Evolutionary conservation across 2,329 filamentous ascomycete genomes (phyloP), one percentile per base, ranked within the genome.

Genomic region (Penicillium vulpinum): DNA sequence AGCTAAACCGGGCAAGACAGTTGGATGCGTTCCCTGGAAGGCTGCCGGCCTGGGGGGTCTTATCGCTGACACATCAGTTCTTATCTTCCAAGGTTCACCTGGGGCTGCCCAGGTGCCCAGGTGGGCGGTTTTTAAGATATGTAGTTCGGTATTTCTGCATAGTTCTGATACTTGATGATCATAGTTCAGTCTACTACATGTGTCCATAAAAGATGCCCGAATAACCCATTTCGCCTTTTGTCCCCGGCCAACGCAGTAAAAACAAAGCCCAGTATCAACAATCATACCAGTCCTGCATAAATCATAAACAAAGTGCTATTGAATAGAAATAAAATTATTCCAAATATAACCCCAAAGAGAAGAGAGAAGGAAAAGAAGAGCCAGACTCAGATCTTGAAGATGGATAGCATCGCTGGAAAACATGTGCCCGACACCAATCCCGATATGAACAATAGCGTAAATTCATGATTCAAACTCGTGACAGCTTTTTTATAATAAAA

Each of bases 1-100:
- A 51, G 41, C 61, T 64, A 65, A 63, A 57, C 62, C 61, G 21
- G 51, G 56, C 39, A 52, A 59, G 60, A 62, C 60, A 67, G 59
- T 59, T 67, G n/a, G 41, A 64, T 51, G 61, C 64, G 64, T 36
- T n/a, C 31, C 28, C 10, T 5, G 11, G 29, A 21, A 45, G 43
- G 18, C 21, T 45, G 31, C 15, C 31, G 15, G 15, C 29, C n/a
- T n/a, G n/a, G n/a, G n/a, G n/a, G 15, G 11, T 28, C 52, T 57
- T 58, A 59, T 56, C 57, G 43, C 24, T 56, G 52, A 50, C 52
- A 54, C 52, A 55, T 36, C 51, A 18, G 15, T 5, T 47, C 53
- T 59, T 53, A 56, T 59, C 52, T 16, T n/a, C 33, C 10, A 10
- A 26, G 33, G 16, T 9, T 16, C 28, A 2, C n/a, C n/a, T n/a